These are phyloP conservation scores for Coemansia sp. DNA, from an alignment of 192 early-diverging fungal genomes.

Conservation along the genomic window DNA sequence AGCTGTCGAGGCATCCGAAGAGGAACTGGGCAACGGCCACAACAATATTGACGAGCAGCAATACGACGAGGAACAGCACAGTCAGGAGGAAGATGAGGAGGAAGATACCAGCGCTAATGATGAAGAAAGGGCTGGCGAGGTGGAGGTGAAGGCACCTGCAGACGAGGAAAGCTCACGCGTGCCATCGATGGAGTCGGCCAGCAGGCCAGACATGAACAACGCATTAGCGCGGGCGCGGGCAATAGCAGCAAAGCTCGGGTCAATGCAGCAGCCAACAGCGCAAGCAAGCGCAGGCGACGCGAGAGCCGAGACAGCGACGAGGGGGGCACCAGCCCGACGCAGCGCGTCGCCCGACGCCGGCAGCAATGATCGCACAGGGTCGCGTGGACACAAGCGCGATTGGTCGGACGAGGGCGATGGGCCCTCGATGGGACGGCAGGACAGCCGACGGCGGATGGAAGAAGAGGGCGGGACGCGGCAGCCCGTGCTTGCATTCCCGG, in stretches of 20 bases:
- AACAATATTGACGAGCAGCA: too few relatives aligned
- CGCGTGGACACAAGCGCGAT: conserved; percentile 1
- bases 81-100: neutral
- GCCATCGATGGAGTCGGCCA: conserved; percentile 2
- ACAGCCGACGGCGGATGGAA: conserved; percentile 20
- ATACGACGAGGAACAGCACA: neutral
- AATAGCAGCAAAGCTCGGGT: conserved; percentile 68
- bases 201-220: conserved; percentile 58
- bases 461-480: conserved; percentile 6
- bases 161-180: neutral
- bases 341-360: neutral
- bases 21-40: neutral
- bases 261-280: conserved; percentile 28
- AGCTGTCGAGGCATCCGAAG: neutral
- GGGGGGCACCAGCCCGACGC: neutral
- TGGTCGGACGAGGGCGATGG: conserved; percentile 9
- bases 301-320: neutral
- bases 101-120: neutral
- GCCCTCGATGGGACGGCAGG: conserved; percentile 8
- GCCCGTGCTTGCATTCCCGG: conserved; percentile 51
- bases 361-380: neutral
- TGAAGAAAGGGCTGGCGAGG: neutral
- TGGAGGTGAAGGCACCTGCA: neutral
- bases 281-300: conserved; percentile 7
- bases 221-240: conserved; percentile 76